Percentiles rank a stretch among this genome's conserved stretches.
Evolutionary conservation across 306 rosid genomes (phyloP).

Genomic region (Mucuna pruriens): DNA sequence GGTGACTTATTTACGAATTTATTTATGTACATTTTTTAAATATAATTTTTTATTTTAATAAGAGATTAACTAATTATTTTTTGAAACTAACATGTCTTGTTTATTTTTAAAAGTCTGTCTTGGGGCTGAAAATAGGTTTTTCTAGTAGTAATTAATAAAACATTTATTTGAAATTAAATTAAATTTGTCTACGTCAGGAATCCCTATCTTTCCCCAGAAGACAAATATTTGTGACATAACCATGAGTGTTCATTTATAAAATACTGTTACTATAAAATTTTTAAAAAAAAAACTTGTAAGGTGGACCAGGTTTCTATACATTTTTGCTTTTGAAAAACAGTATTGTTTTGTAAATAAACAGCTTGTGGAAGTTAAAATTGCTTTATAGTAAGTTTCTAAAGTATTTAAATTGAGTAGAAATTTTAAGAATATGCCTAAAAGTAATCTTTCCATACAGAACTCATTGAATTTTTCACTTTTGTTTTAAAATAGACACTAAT

Average conservation of each 20-base stretch:
- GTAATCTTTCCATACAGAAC: not conserved
- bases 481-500: too few relatives aligned
- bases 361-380: not conserved
- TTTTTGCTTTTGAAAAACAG: not conserved
- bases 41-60: not conserved
- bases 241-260: not conserved
- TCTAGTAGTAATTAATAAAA: not conserved
- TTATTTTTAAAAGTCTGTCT: not conserved
- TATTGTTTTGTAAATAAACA: not conserved
- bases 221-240: constrained; percentile 41
- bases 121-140: not conserved
- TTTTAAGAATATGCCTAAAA: not conserved
- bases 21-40: not conserved
- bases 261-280: not conserved
- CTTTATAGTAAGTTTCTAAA: not conserved
- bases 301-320: not conserved
- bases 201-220: constrained; percentile 41
- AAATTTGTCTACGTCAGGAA: constrained; percentile 40
- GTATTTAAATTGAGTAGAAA: not conserved
- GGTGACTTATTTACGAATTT: not conserved
- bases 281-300: not conserved
- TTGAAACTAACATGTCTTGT: constrained; percentile 32
- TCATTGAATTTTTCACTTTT: too few relatives aligned
- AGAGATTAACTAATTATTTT: constrained; percentile 32
- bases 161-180: not conserved